A percentile compares a stretch with the other conserved stretches of the same genome.
phyloP scores from a whole-genome alignment of 2,329 filamentous ascomycete genomes.

The Claviceps quebecensis region DNA sequence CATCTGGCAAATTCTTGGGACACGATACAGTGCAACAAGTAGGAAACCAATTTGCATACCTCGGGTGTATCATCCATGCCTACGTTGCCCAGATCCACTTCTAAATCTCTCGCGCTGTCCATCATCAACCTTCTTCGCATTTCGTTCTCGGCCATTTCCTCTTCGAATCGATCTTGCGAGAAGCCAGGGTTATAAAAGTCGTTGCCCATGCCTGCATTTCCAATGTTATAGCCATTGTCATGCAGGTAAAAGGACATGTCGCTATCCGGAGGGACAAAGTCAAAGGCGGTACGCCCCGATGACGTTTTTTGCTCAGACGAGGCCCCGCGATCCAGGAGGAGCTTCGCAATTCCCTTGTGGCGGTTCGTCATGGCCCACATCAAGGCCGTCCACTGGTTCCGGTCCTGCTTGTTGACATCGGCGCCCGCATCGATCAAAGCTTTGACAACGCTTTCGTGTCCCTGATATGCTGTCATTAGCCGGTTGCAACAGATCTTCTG shows the following conservation, averaged over 20 bases:
- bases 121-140: slow-evolving; percentile 96
- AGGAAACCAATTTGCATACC: slow-evolving; percentile 31
- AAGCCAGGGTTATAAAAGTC: slow-evolving; percentile 93
- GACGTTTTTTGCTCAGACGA: slow-evolving; percentile 94
- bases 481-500: neutral
- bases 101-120: slow-evolving; percentile 93
- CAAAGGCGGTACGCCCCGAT: slow-evolving; percentile 82
- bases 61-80: slow-evolving; percentile 93
- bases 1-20: too few species aligned
- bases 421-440: slow-evolving; percentile 74
- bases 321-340: slow-evolving; percentile 80
- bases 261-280: slow-evolving; percentile 89
- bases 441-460: slow-evolving; percentile 78
- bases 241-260: slow-evolving; percentile 94
- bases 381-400: slow-evolving; percentile 90
- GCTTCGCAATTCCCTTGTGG: slow-evolving; percentile 90
- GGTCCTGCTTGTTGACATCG: slow-evolving; percentile 84
- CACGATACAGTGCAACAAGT: neutral
- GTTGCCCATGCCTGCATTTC: slow-evolving; percentile 62
- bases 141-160: slow-evolving; percentile 93
- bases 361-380: slow-evolving; percentile 99
- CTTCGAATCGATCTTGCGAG: slow-evolving; percentile 85
- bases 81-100: slow-evolving; percentile 90
- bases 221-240: slow-evolving; percentile 84
- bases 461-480: slow-evolving; percentile 29